Base-by-base conservation (phyloP, 2,329 filamentous ascomycete species). In the Sarocladium brachiariae region DNA sequence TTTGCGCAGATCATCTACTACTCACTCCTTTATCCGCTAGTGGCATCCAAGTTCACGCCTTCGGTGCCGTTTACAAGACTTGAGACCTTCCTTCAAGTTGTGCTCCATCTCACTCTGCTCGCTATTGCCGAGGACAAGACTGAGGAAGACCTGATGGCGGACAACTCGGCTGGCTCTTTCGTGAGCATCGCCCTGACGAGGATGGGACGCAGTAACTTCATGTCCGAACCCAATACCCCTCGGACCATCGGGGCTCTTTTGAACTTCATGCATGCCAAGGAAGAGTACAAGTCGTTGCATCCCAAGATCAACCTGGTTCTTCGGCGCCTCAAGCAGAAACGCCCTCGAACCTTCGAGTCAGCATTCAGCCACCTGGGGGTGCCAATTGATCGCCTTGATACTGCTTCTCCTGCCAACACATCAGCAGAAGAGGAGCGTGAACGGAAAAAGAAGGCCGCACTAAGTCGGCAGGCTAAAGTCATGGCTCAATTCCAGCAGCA, bases 401-500 rank as follows among this genome's bases (percentile, higher is more conserved):
- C 88, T 4, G 83, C 84, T 3, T 93, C 89, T 1, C 89, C 91
- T n/a, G 87, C 87, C 13, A 78, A 74, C 51, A 77, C 75, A 50
- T 75, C 80, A 5, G 81, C 76, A 33, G 84, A 87, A 53, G 86
- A 86, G 57, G 87, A 92, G 61, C 79, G 81, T 14, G 87, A 92
- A 65, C 74, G 82, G 54, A 96, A 92, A 73, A 99, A 96, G 75
- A 87, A 87, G 67, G 88, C 92, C 49, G 93, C 93, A 1, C 70
- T 91, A 35, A 92, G 90, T 59, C 83, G 93, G 19, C 91, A 97
- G 67, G 91, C 91, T 2, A 87, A 83, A 61, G 89, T 99, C 27
- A 96, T 99, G 91, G 93, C 91, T 2, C 90, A 96, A 63, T 96
- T 99, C 69, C 93, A 97, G 65, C 87, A 96, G 63, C 92, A 99